Evolutionary conservation across 306 rosid genomes (phyloP), one percentile per base, ranked within the genome.

Genomic region (Acacia melanoxylon): DNA sequence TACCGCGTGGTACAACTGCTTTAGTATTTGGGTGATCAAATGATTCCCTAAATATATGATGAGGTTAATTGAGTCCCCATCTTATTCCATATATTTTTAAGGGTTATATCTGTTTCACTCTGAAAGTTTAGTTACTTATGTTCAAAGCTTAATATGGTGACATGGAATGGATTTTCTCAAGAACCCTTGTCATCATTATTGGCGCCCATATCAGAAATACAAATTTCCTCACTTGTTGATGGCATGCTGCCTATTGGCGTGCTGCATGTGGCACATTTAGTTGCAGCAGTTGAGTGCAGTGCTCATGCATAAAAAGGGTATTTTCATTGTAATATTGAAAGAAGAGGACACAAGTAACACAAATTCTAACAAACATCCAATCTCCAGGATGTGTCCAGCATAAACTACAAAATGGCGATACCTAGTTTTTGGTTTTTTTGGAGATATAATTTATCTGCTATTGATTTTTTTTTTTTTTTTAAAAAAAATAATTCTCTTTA

Each of bases 61-160:
- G 44, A 81, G 77, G 31, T 83, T 62, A 17, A 51, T 77, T 46
- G 76, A 58, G 58, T 75, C 22, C 48, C 70, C 24, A 49, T 54
- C 68, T 49, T 66, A 25, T 54, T 8, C 44, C 25, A 42, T 46
- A 8, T n/a, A 65, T 25, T 46, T 78, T 72, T 35, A 42, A 65
- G 44, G 22, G 58, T 77, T 59, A 31, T 49, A 63, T 73, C 13
- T 65, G 42, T 83, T 42, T 63, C 7, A 73, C 67, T 68, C 40
- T 33, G 40, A 40, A 67, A 31, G 73, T 31, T 40, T 22, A 29
- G 70, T 78, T 31, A n/a, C 61, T 61, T 74, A 29, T 41, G 70
- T 68, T 31, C 25, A 42, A 20, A 46, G 9, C 68, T 67, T 29
- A 10, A 52, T 42, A 68, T 77, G 79, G 41, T 45, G 1, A 10